phyloP scores from a whole-genome alignment of 352 stramenopile genomes.

The Aphanomyces stellatus region DNA sequence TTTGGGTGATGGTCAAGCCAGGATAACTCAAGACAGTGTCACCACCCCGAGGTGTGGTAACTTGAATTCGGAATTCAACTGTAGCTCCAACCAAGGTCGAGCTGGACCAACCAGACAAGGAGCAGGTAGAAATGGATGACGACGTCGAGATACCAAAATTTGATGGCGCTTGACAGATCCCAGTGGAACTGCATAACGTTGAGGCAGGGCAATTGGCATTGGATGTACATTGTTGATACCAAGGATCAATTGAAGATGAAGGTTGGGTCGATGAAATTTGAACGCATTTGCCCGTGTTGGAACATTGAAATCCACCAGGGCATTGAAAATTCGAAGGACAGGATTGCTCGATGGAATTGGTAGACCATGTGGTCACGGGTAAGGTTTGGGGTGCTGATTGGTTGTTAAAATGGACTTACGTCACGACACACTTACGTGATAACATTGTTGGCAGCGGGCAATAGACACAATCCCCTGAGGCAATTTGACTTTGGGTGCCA shows the following conservation, averaged over 20 bases:
- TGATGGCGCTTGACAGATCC: background rate
- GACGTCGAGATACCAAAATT: too few relatives aligned
- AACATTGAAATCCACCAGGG: background rate
- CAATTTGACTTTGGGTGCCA: background rate
- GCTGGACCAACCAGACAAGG: background rate
- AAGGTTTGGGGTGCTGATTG: background rate
- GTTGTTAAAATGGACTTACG: background rate
- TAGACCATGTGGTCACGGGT: background rate
- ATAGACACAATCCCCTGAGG: slow-evolving; percentile 1
- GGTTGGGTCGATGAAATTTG: too few relatives aligned
- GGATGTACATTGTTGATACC: too few relatives aligned
- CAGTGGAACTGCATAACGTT: background rate
- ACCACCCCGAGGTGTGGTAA: background rate
- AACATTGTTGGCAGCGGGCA: slow-evolving; percentile 12
- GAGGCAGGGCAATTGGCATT: slow-evolving; percentile 2
- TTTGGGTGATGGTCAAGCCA: background rate
- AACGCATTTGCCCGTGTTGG: slow-evolving; percentile 1
- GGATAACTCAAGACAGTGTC: slow-evolving; percentile 5
- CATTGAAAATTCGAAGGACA: background rate
- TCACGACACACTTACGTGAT: background rate
- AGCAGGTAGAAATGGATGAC: too few relatives aligned
- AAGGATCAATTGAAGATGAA: too few relatives aligned
- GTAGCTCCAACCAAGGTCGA: background rate
- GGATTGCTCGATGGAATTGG: background rate
- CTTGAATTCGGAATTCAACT: background rate